phyloP scores from a whole-genome alignment of 495 filamentous ascomycete genomes.

The Hypoxylon lienhwacheense region DNA sequence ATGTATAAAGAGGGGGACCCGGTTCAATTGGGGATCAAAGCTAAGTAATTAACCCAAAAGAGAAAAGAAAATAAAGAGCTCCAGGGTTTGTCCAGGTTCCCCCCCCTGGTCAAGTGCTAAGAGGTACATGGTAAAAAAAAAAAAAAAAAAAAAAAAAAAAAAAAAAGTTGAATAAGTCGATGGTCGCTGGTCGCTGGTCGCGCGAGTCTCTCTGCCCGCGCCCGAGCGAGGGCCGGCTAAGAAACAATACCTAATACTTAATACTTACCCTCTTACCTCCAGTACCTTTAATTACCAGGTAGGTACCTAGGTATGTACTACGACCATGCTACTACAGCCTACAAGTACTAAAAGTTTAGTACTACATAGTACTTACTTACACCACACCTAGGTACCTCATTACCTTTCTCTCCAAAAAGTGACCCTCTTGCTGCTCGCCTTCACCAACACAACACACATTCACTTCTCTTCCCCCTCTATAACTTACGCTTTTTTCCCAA shows the following conservation, averaged over 20 bases:
- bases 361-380: too few species aligned
- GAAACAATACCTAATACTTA: slow-evolving; percentile 32
- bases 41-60: slow-evolving; percentile 25
- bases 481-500: slow-evolving; percentile 1
- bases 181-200: slow-evolving; percentile 18
- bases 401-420: slow-evolving; percentile 37
- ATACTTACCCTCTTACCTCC: too few species aligned
- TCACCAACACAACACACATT: slow-evolving; percentile 19
- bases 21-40: slow-evolving; percentile 31
- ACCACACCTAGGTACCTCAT: too few species aligned
- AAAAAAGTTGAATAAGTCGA: neutral
- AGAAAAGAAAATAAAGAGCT: slow-evolving; percentile 11
- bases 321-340: too few species aligned
- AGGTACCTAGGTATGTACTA: too few species aligned
- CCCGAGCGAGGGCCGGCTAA: slow-evolving; percentile 32
- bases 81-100: neutral
- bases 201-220: slow-evolving; percentile 37
- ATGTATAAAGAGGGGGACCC: slow-evolving; percentile 4
- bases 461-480: slow-evolving; percentile 18
- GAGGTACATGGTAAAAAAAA: too few species aligned
- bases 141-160: slow-evolving; percentile 19
- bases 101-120: neutral
- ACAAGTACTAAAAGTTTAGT: too few species aligned
- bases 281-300: too few species aligned
- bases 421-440: slow-evolving; percentile 35